These are phyloP conservation scores for Blastomyces emzantsi DNA, from an alignment of 2,329 filamentous ascomycete genomes.

Conservation along the genomic window DNA sequence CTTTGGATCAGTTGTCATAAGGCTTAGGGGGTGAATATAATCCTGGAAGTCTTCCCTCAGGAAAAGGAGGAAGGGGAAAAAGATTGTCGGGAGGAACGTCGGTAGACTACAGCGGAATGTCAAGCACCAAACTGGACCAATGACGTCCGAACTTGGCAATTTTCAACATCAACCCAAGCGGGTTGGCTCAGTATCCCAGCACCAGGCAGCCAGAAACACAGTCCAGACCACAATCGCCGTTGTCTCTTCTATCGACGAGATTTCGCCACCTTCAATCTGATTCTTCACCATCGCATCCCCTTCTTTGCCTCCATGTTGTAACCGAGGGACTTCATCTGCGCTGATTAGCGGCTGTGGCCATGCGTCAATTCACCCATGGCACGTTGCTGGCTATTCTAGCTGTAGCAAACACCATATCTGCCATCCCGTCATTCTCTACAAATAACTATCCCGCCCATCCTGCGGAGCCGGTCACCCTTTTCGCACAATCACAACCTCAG, in stretches of 20 bases:
- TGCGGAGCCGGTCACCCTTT: conserved; percentile 24
- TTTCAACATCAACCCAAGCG: not conserved
- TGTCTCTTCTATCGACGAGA: not conserved
- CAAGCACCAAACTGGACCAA: not conserved
- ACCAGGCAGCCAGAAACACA: not conserved
- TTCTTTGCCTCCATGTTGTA: not conserved
- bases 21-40: not conserved
- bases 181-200: not conserved
- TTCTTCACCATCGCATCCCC: not conserved
- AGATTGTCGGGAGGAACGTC: too few species aligned
- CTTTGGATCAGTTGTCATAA: not conserved
- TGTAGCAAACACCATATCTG: conserved; percentile 27
- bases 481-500: conserved; percentile 22
- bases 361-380: conserved; percentile 3
- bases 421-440: conserved; percentile 4
- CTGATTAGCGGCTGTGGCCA: not conserved
- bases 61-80: too few species aligned
- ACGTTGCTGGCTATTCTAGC: conserved; percentile 11
- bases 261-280: not conserved
- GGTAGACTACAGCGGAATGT: too few species aligned
- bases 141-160: conserved; percentile 3
- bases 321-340: not conserved
- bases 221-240: not conserved
- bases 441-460: conserved; percentile 24
- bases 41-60: too few species aligned